Base-by-base conservation (phyloP, 208 protist species). In the Jaenimonas drosophilae region DNA sequence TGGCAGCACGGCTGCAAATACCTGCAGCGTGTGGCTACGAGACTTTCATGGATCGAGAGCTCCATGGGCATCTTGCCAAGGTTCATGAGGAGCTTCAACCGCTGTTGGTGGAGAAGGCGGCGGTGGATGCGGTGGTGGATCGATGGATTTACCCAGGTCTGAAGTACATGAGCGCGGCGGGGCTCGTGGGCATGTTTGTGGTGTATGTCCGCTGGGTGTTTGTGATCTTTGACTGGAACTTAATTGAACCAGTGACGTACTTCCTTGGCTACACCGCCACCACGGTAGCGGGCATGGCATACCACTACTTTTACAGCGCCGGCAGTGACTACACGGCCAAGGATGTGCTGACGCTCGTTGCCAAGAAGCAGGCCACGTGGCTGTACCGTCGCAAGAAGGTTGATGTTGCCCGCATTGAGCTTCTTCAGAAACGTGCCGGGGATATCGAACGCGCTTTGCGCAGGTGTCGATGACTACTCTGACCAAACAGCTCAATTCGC, bases 141-240 rank as follows among this genome's bases (percentile, higher is more conserved):
- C 40, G 44, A 16, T 20, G 38, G 2, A 76, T 73, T 33, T 45
- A 72, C 31, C 76, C 74, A 1, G 36, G 72, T 0, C 61, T 90
- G 17, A 66, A 60, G 38, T 82, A 70, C 48, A 42, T 60, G 9
- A 63, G 37, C 43, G 54, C 83, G 48, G 49, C 55, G 4, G 37
- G 80, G 20, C 49, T 87, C n/a, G 28, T 56, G 0, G 1, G 52
- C 24, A 76, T 89, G 49, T 78, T 92, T 39, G 54, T 63, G 3
- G 59, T 92, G 19, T 70, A 83, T 45, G 83, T 88, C 49, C 71
- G 76, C 54, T 88, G 78, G 78, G 76, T 89, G 27, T 92, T 92
- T 41, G 52, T 92, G 21, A 66, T 88, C 7, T 92, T 92, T 42
- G 84, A 92, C 40, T 92, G 84, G 84, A 88, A 89, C 52, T 38